Evolutionary conservation across 2,329 filamentous ascomycete species (phyloP), one percentile per base, ranked within the genome.

Genomic region (Blumeriella jaapii): DNA sequence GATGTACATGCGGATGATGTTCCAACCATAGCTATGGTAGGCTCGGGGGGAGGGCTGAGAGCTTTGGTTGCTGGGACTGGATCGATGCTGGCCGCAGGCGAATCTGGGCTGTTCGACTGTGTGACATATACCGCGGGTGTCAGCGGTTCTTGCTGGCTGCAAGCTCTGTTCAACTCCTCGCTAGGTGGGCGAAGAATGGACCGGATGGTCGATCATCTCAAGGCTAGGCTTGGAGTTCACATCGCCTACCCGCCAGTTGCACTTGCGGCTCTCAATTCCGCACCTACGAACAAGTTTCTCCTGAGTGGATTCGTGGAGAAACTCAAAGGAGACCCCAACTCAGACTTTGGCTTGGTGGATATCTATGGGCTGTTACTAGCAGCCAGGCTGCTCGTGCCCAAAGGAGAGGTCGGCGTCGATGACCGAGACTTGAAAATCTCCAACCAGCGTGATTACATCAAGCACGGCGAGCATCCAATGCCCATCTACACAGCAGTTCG

Each of bases 401-500:
- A 78, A 47, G 85, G 86, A 22, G 86, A 94, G 51, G 65, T 91
- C 3, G 77, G 71, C 7, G 72, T 94, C 5, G 73, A 82, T 38
- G 74, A 82, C 23, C 63, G 67, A 40, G 87, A 96, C 57, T 78
- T 95, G 48, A 96, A 96, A 55, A 63, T 98, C 10, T 96, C 89
- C 0, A 89, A 83, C 49, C 91, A 98, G 57, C 68, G 77, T 38
- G 67, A 71, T 11, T 85, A 80, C 47, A 67, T 93, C 13, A 73
- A 82, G 33, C 70, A 79, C 41, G 91, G 91, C 1, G 72, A 81
- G 29, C 73, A 89, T 40, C 91, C 91, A 1, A 62, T 98, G 48
- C 91, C 91, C 0, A 95, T 98, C 31, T 98, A 98, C 53, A 93
- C 89, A 0, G 85, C 85, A 0, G 89, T 98, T 1, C 76, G 91